Evolutionary conservation across 2,329 filamentous ascomycete genomes (phyloP), one percentile per base, ranked within the genome.

Genomic region (Rutstroemia sp.): DNA sequence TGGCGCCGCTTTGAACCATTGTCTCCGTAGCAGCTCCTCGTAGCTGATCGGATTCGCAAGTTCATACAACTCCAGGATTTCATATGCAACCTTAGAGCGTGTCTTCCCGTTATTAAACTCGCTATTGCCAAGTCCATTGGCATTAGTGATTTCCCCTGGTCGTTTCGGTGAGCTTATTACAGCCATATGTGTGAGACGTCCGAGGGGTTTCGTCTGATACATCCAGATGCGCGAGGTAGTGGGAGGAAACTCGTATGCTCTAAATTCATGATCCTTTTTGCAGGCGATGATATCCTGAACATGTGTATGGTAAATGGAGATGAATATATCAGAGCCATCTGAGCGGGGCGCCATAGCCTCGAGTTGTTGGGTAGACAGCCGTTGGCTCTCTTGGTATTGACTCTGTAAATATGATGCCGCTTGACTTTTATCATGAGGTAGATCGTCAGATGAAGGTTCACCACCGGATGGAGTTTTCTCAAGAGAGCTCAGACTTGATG

Each of bases 191-290:
- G 73, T 77, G 8, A 87, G 68, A 55, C 78, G 70, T n/a, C 70
- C 73, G 9, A 69, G 65, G 0, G 74, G 78, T 34, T 65, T 70
- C 16, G 73, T 80, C 16, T 75, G 74, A 61, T 84, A 83, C 16
- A 87, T 72, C 84, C 84, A 87, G 62, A 85, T 74, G n/a, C 83
- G 80, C 18, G 70, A 72, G 5, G 85, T 79, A 16, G 75, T 73
- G 3, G 71, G 65, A 1, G 81, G 80, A 21, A 87, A 75, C 49
- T 74, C 76, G 71, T 80, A 85, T 16, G 72, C 70, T 45, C 82
- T 74, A 58, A 80, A 79, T 52, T 86, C 74, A 63, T 84, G 76
- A 54, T 81, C 73, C 54, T 79, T 78, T 2, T 68, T 71, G 1
- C 81, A 77, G 9, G 73, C 67, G 9, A 77, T 62, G 37, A 87